These are phyloP conservation scores for Barbarea vulgaris DNA, from an alignment of 345 rosid genomes.

Conservation along the genomic window DNA sequence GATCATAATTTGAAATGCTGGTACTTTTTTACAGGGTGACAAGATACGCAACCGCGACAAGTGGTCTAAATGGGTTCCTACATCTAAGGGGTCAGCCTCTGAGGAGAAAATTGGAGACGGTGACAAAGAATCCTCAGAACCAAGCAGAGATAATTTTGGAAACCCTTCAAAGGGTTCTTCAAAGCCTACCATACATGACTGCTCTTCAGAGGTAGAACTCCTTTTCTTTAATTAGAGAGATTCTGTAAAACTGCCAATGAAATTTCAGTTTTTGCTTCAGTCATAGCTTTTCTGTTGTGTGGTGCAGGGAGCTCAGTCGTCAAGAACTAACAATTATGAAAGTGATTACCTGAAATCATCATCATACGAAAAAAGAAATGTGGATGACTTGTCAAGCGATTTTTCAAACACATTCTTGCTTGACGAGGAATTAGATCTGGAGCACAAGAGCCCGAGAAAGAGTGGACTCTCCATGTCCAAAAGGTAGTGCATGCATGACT, in stretches of 20 bases:
- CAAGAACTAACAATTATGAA: conserved; percentile 35
- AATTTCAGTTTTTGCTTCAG: conserved; percentile 32
- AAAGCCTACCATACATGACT: conserved; percentile 2
- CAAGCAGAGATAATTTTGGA: conserved; percentile 39
- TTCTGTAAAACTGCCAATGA: conserved; percentile 35
- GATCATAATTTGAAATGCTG: conserved; percentile 24
- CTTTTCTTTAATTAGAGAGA: conserved; percentile 27
- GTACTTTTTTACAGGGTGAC: conserved; percentile 59
- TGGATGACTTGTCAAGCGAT: conserved; percentile 63
- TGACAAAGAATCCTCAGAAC: conserved; percentile 33
- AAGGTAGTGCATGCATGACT: conserved; percentile 51
- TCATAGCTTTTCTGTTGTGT: conserved; percentile 12
- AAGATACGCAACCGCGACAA: conserved; percentile 70
- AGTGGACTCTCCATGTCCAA: conserved; percentile 46
- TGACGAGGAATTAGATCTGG: conserved; percentile 92
- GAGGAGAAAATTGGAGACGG: conserved; percentile 44
- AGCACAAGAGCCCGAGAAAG: conserved; percentile 61
- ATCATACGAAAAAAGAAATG: conserved; percentile 40
- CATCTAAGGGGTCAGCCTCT: conserved; percentile 45
- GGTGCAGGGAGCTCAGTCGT: conserved; percentile 45
- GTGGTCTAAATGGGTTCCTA: conserved; percentile 80
- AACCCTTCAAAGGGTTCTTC: conserved; percentile 16
- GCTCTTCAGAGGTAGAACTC: conserved; percentile 32
- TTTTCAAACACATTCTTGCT: conserved; percentile 82
- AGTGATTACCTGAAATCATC: conserved; percentile 38